Conservation (phyloP, 441 rosid species). For the Codiaeum variegatum region DNA sequence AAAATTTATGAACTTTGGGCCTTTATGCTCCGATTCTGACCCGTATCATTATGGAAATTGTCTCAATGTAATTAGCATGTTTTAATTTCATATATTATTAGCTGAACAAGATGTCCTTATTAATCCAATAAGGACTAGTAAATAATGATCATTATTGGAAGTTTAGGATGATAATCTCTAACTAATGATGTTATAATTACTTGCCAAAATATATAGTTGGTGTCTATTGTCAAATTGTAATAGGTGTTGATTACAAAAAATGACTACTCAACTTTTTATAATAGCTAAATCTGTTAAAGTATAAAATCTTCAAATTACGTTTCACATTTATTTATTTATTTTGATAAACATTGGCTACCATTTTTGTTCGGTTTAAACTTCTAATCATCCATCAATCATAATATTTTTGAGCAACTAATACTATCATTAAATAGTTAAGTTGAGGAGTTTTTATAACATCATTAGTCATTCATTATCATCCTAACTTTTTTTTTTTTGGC, state of each 20-base stretch:
- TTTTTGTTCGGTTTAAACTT: neutral
- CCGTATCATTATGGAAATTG: neutral
- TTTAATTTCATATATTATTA: neutral
- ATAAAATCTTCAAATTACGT: too few relatives aligned
- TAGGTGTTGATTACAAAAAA: too few relatives aligned
- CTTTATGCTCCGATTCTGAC: too few relatives aligned
- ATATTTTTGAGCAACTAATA: neutral
- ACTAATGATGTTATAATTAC: slow-evolving; percentile 4
- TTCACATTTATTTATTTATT: too few relatives aligned
- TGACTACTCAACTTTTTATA: neutral
- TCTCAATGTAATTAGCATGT: neutral
- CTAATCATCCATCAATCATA: neutral
- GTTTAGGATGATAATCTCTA: slow-evolving; percentile 13
- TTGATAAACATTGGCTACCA: neutral
- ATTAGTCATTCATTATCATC: too few relatives aligned
- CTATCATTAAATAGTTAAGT: neutral
- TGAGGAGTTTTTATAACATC: too few relatives aligned
- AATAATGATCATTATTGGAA: neutral
- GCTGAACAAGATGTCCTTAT: neutral
- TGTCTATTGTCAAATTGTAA: too few relatives aligned
- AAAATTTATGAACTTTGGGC: too few relatives aligned
- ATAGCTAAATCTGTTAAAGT: too few relatives aligned
- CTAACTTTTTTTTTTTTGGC: too few relatives aligned
- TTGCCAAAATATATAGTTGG: too few relatives aligned
- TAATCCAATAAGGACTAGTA: neutral